phyloP scores from a whole-genome alignment of 2,329 filamentous ascomycete genomes.

The Penicillium psychrosexuale region DNA sequence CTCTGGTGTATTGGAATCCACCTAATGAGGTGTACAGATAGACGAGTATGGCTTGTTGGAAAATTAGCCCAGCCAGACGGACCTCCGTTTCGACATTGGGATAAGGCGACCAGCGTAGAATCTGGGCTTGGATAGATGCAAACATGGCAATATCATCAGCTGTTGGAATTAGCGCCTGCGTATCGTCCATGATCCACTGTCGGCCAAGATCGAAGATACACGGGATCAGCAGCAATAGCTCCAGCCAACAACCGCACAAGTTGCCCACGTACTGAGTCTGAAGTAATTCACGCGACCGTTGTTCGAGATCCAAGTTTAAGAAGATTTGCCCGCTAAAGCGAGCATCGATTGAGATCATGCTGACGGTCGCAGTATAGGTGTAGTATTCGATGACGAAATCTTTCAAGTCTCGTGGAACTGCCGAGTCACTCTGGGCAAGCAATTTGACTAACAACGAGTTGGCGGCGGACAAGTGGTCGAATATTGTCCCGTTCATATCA shows the following conservation, averaged over 20 bases:
- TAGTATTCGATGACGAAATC: slow-evolving; percentile 52
- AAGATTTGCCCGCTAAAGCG: slow-evolving; percentile 29
- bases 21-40: slow-evolving; percentile 40
- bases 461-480: slow-evolving; percentile 48
- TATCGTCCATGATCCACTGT: slow-evolving; percentile 35
- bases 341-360: slow-evolving; percentile 47
- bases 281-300: slow-evolving; percentile 31
- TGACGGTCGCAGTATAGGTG: slow-evolving; percentile 48
- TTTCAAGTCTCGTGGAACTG: slow-evolving; percentile 39
- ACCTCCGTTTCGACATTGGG: slow-evolving; percentile 37
- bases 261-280: slow-evolving; percentile 30
- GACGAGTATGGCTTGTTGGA: slow-evolving; percentile 46
- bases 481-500: slow-evolving; percentile 47
- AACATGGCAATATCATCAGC: slow-evolving; percentile 47
- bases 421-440: slow-evolving; percentile 32
- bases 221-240: slow-evolving; percentile 30
- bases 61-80: slow-evolving; percentile 44
- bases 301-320: slow-evolving; percentile 45
- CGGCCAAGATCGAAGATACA: slow-evolving; percentile 33
- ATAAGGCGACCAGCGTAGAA: slow-evolving; percentile 42
- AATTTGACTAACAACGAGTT: slow-evolving; percentile 43
- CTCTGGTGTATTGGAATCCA: slow-evolving; percentile 22
- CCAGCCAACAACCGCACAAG: slow-evolving; percentile 32
- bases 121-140: slow-evolving; percentile 43
- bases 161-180: slow-evolving; percentile 25